Percentiles rank a stretch among this genome's conserved stretches.
phyloP scores from a whole-genome alignment of 495 filamentous ascomycete species.

The Pyronema omphalodes region DNA sequence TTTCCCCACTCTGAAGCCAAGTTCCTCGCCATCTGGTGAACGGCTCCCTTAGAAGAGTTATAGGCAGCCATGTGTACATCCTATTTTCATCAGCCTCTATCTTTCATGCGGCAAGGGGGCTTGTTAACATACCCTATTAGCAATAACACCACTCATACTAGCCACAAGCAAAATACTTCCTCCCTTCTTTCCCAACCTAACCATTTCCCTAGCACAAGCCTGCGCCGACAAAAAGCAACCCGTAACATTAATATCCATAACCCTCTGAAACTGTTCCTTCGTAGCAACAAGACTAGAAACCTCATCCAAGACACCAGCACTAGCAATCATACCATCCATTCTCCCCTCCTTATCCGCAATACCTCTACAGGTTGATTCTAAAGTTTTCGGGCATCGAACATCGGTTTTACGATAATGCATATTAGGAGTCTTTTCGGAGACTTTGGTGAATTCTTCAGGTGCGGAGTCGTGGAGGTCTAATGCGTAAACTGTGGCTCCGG shows the following conservation, averaged over 20 bases:
- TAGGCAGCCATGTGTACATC: conserved; percentile 32
- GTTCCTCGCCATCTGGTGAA: conserved; percentile 66
- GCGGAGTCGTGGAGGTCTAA: conserved; percentile 34
- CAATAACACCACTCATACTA: conserved; percentile 62
- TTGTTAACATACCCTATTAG: conserved; percentile 33
- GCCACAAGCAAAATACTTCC: conserved; percentile 43
- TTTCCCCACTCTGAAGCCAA: conserved; percentile 71
- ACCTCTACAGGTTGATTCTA: conserved; percentile 37
- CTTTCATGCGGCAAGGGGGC: not conserved
- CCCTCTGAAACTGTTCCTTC: conserved; percentile 44
- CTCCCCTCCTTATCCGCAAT: conserved; percentile 26
- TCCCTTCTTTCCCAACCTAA: conserved; percentile 19
- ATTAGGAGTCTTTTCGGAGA: conserved; percentile 31
- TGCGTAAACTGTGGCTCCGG: conserved; percentile 44
- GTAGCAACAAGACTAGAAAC: conserved; percentile 49
- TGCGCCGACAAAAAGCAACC: conserved; percentile 60
- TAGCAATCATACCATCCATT: conserved; percentile 55
- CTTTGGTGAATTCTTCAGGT: conserved; percentile 35
- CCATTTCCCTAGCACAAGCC: conserved; percentile 57
- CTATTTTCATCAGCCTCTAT: not conserved
- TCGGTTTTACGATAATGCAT: conserved; percentile 47
- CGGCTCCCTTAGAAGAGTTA: conserved; percentile 77
- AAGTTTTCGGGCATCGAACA: conserved; percentile 35
- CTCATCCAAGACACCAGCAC: conserved; percentile 55
- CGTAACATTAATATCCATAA: conserved; percentile 61